Base-by-base conservation (phyloP, 257 asterid genomes). In the Scutellaria minor region DNA sequence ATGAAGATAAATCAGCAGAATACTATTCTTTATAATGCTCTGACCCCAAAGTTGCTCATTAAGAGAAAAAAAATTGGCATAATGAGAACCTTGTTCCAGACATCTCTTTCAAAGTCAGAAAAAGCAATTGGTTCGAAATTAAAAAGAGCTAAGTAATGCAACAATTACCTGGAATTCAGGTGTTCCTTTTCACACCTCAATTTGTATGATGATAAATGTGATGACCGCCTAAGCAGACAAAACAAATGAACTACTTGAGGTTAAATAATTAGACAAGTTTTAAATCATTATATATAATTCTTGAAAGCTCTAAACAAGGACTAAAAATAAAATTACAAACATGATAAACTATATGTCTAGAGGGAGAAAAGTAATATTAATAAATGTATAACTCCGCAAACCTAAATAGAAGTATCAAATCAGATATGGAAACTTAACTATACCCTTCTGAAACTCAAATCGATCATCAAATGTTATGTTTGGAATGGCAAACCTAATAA, bases 141-240 rank as follows among this genome's bases (percentile, higher is more conserved):
- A 7, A 57, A 63, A 63, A 9, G 52, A 50, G 72, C 52, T 7
- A 48, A 42, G 46, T 22, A 27, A 53, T 14, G 5, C 8, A 62
- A 24, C 46, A 59, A 57, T 78, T 82, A 84, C 89, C 89, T 76
- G 57, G 86, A 62, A 78, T 84, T 86, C 58, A 86, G 50, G 11
- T 55, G 79, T 65, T 86, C 91, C 77, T 86, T 95, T 45, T 92
- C 98, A 74, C 99, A 95, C 90, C 82, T 86, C 89, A 87, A 83
- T 77, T 86, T 87, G 88, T 82, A 95, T 9, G 90, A 83, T 55
- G 81, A 68, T 67, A 85, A 81, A 24, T 85, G 97, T 52, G 82
- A 78, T 22, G 92, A 75, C 60, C 98, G 89, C 82, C 99, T 95
- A 83, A 77, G 78, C 75, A 50, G 55, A 79, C 59, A 65, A 67